phyloP scores from a whole-genome alignment of 768 basidiomycete species.

The Boletus edulis region DNA sequence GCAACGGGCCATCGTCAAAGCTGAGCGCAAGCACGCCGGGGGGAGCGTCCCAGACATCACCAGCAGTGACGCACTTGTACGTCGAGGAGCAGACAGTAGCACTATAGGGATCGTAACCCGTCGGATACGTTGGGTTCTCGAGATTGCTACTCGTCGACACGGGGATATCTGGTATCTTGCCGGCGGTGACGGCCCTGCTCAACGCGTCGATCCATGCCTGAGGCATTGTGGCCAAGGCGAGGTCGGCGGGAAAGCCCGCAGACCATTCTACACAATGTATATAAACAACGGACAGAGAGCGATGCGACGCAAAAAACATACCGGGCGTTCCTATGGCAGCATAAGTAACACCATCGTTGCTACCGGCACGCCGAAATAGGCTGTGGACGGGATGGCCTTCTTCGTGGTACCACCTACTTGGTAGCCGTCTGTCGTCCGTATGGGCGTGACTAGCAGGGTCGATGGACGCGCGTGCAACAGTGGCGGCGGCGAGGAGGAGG shows the following conservation, averaged over 20 bases:
- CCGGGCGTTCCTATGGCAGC: constrained; percentile 59
- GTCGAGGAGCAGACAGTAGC: constrained; percentile 73
- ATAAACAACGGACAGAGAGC: neutral
- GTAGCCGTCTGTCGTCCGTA: constrained; percentile 19
- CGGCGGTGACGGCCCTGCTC: constrained; percentile 58
- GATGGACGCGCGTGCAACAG: constrained; percentile 20
- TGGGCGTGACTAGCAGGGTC: constrained; percentile 18
- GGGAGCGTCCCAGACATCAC: constrained; percentile 78
- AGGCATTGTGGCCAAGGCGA: constrained; percentile 58
- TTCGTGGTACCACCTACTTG: constrained; percentile 58
- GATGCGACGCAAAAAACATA: constrained; percentile 27
- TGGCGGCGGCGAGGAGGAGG: constrained; percentile 26
- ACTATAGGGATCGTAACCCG: constrained; percentile 40
- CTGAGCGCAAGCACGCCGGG: constrained; percentile 59
- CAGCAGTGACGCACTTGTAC: constrained; percentile 58
- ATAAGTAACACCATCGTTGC: constrained; percentile 47
- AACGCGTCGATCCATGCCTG: constrained; percentile 72
- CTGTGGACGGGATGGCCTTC: constrained; percentile 55
- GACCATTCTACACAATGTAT: constrained; percentile 50
- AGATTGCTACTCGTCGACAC: constrained; percentile 37
- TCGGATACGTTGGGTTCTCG: constrained; percentile 37
- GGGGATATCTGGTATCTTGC: constrained; percentile 72
- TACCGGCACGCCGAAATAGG: constrained; percentile 57
- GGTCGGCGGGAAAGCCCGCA: constrained; percentile 52
- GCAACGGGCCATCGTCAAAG: constrained; percentile 81